These are phyloP conservation scores for Plasmodium gaboni DNA, from an alignment of 169 alveolate species.

Conservation along the genomic window DNA sequence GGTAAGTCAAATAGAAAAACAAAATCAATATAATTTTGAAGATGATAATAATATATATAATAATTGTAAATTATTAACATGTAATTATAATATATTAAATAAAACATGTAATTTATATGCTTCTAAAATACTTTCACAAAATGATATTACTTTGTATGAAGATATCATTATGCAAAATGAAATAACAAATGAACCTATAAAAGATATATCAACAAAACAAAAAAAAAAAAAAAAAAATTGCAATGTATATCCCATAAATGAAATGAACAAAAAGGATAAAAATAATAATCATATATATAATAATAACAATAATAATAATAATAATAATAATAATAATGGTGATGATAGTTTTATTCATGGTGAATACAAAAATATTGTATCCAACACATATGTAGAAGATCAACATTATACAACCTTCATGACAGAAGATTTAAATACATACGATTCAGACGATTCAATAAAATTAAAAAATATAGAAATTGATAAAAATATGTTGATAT, in stretches of 20 bases:
- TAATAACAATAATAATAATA: not conserved
- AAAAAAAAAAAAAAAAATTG: not conserved
- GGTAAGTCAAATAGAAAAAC: no score
- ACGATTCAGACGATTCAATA: not conserved
- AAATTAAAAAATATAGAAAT: constrained; percentile 3
- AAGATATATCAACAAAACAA: no score
- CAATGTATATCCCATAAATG: no score
- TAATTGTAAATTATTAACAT: constrained; percentile 9
- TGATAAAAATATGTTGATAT: not conserved
- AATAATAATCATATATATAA: not conserved
- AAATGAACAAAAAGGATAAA: not conserved
- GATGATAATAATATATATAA: not conserved
- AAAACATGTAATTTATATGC: constrained; percentile 2
- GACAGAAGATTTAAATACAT: no score
- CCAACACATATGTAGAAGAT: not conserved
- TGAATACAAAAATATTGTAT: not conserved
- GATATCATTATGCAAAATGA: no score
- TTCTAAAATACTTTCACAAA: no score
- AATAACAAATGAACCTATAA: no score
- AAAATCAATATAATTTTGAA: no score
- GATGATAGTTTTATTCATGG: not conserved
- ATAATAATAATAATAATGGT: not conserved
- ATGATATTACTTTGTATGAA: not conserved
- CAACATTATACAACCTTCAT: not conserved
- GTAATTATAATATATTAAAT: constrained; percentile 19